Evolutionary conservation across 2,329 filamentous ascomycete genomes (phyloP).

Genomic region (Aureobasidium pullulans): DNA sequence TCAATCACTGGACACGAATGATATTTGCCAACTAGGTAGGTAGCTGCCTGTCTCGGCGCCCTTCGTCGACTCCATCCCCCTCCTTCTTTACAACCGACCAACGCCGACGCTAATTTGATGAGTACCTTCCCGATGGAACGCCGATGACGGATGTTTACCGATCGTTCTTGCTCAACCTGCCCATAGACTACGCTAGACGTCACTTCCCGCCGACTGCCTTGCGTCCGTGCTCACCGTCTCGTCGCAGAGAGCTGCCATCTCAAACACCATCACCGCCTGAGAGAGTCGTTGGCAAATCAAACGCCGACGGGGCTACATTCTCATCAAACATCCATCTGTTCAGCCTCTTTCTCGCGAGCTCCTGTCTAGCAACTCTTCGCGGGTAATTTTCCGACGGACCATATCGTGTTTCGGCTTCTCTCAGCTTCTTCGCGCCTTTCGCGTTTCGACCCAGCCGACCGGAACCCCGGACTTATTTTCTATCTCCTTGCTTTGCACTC

Average conservation of each 20-base stretch:
- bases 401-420: slow-evolving; percentile 6
- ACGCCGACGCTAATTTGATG: slow-evolving; percentile 11
- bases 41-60: slow-evolving; percentile 1
- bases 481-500: not conserved
- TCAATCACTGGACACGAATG: not conserved
- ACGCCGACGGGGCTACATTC: slow-evolving; percentile 5
- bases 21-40: not conserved
- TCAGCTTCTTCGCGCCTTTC: slow-evolving; percentile 4
- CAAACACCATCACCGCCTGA: not conserved
- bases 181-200: slow-evolving; percentile 1
- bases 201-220: slow-evolving; percentile 1
- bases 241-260: not conserved
- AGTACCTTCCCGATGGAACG: slow-evolving; percentile 12
- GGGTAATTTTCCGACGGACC: slow-evolving; percentile 4
- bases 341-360: slow-evolving; percentile 3
- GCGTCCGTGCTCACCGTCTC: not conserved
- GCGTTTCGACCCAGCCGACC: slow-evolving; percentile 4
- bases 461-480: slow-evolving; percentile 5
- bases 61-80: not conserved
- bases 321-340: slow-evolving; percentile 5
- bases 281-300: slow-evolving; percentile 1
- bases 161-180: slow-evolving; percentile 10
- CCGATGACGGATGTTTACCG: slow-evolving; percentile 14
- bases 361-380: not conserved
- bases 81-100: not conserved